These are phyloP conservation scores for Alternaria solani DNA, from an alignment of 2,329 filamentous ascomycete genomes.

Conservation along the genomic window DNA sequence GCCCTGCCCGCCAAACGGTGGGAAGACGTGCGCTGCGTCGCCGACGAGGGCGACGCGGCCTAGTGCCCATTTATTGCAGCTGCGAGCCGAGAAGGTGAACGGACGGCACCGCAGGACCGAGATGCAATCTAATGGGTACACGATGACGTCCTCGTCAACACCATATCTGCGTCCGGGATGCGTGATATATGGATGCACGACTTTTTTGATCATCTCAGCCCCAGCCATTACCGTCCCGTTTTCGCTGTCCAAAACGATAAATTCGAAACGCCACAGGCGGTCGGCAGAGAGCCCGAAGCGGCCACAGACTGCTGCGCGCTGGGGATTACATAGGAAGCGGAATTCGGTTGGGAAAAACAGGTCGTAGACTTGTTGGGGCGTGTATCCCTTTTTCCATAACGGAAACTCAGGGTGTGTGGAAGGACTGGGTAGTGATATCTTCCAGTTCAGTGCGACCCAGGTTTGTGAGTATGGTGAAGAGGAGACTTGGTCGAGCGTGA, in stretches of 20 bases:
- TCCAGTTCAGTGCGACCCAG: not conserved
- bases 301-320: not conserved
- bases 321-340: slow-evolving; percentile 1
- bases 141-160: not conserved
- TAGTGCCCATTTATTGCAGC: slow-evolving; percentile 4
- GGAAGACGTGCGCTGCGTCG: slow-evolving; percentile 23
- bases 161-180: not conserved
- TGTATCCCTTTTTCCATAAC: not conserved
- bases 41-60: slow-evolving; percentile 3
- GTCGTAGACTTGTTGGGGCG: not conserved
- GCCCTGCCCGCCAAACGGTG: slow-evolving; percentile 19
- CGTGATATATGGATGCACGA: not conserved
- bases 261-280: not conserved
- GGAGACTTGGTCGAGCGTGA: not conserved
- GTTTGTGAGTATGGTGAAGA: not conserved
- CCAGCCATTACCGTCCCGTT: not conserved
- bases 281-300: not conserved
- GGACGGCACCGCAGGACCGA: slow-evolving; percentile 3
- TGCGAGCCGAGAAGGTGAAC: not conserved
- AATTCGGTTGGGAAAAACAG: not conserved
- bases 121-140: slow-evolving; percentile 5
- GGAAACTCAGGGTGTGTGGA: not conserved
- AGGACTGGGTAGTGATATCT: not conserved
- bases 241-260: not conserved
- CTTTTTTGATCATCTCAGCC: not conserved